These are phyloP conservation scores for Bathelium albidoporum DNA, from an alignment of 495 filamentous ascomycete species.

Conservation along the genomic window DNA sequence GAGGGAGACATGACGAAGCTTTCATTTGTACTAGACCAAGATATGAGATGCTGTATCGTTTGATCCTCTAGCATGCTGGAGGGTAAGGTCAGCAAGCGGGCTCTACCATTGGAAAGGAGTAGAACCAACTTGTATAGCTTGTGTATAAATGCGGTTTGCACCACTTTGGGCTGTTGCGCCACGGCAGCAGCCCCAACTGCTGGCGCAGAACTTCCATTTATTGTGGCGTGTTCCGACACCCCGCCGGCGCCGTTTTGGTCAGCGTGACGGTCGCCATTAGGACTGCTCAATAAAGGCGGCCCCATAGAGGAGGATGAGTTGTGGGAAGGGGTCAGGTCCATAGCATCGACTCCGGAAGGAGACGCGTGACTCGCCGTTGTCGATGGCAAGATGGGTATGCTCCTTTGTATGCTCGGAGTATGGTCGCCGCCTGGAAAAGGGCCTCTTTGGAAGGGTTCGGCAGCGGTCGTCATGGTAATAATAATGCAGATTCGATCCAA, in stretches of 20 bases:
- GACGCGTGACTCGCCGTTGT: conserved; percentile 17
- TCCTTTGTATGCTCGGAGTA: conserved; percentile 20
- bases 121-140: conserved; percentile 89
- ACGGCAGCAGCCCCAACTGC: conserved; percentile 62
- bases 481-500: neutral
- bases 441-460: conserved; percentile 23
- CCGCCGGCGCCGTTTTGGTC: conserved; percentile 7
- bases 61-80: conserved; percentile 90
- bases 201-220: conserved; percentile 21
- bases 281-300: conserved; percentile 26
- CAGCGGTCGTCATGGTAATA: conserved; percentile 26
- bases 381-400: conserved; percentile 31
- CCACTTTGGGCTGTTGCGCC: conserved; percentile 91
- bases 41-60: conserved; percentile 86
- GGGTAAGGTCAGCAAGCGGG: too few species aligned
- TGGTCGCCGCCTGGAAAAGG: conserved; percentile 25
- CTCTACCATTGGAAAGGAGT: too few species aligned
- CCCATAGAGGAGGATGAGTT: conserved; percentile 24
- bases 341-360: conserved; percentile 22
- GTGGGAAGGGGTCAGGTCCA: conserved; percentile 25
- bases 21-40: conserved; percentile 86
- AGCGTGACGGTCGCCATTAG: conserved; percentile 20
- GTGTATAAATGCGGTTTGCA: conserved; percentile 99
- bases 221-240: conserved; percentile 2
- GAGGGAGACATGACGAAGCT: conserved; percentile 98